Percentiles rank a stretch among this genome's conserved stretches.
Evolutionary conservation across 768 basidiomycete genomes (phyloP).

Genomic region (Psilocybe subaeruginosa): DNA sequence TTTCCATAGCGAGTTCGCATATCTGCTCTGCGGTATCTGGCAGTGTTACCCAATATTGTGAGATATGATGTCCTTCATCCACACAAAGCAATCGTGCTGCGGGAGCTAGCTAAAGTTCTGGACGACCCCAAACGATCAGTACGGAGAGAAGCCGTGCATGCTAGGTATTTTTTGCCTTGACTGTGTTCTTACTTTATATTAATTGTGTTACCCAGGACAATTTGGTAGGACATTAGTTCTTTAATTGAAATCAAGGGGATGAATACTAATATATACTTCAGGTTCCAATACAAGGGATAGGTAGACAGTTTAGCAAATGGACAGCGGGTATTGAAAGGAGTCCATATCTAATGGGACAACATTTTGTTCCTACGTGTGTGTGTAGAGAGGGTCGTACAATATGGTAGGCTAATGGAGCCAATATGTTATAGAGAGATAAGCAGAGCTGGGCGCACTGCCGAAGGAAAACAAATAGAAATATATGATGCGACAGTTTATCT

Average conservation of each 20-base stretch:
- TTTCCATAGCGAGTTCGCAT: slow-evolving; percentile 68
- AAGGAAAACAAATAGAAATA: slow-evolving; percentile 13
- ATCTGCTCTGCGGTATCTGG: slow-evolving; percentile 76
- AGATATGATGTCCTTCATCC: slow-evolving; percentile 86
- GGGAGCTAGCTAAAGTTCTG: slow-evolving; percentile 71
- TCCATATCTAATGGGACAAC: slow-evolving; percentile 30
- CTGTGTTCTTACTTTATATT: slow-evolving; percentile 1
- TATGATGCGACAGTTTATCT: slow-evolving; percentile 40
- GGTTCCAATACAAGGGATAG: slow-evolving; percentile 65
- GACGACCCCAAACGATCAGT: slow-evolving; percentile 92
- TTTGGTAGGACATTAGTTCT: slow-evolving; percentile 39
- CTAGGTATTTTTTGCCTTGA: slow-evolving; percentile 39
- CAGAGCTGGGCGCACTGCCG: slow-evolving; percentile 7
- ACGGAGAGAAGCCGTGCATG: slow-evolving; percentile 87
- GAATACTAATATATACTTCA: slow-evolving; percentile 28
- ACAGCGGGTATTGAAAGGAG: slow-evolving; percentile 19
- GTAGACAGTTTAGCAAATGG: slow-evolving; percentile 21
- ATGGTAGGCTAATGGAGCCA: slow-evolving; percentile 26
- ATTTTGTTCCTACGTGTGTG: slow-evolving; percentile 19
- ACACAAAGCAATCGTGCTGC: slow-evolving; percentile 71
- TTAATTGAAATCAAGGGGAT: neutral
- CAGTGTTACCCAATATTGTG: slow-evolving; percentile 71
- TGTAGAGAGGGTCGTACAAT: slow-evolving; percentile 30
- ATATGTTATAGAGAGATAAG: slow-evolving; percentile 33
- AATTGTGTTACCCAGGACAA: slow-evolving; percentile 37